Conservation (phyloP, 768 basidiomycete species). For the Trametes cingulata region DNA sequence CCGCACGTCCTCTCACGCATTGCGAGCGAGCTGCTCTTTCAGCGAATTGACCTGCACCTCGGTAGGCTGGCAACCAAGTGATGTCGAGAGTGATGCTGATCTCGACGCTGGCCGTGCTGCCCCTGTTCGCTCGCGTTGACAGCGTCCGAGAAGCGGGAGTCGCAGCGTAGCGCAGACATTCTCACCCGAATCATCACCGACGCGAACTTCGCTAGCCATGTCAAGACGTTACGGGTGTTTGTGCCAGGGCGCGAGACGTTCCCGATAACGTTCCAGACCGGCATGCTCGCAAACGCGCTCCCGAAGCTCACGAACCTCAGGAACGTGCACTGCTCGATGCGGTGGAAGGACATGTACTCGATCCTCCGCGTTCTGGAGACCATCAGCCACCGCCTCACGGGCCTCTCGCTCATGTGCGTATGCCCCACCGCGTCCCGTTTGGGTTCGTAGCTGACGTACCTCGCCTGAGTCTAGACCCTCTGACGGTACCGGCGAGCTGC, state of each 20-base stretch:
- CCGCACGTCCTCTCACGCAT: conserved; percentile 69
- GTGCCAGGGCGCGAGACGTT: conserved; percentile 52
- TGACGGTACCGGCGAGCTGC: conserved; percentile 32
- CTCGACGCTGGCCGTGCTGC: conserved; percentile 7
- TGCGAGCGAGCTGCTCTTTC: conserved; percentile 67
- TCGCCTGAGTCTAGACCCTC: conserved; percentile 24
- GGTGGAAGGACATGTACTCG: conserved; percentile 51
- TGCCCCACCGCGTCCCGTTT: not conserved
- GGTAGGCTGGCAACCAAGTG: conserved; percentile 31
- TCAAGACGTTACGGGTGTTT: conserved; percentile 60
- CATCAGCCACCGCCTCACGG: conserved; percentile 52
- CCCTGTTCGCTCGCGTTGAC: conserved; percentile 32
- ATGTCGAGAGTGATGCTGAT: conserved; percentile 1
- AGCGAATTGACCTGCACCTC: conserved; percentile 64
- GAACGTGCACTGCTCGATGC: conserved; percentile 62
- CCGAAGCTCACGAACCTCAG: conserved; percentile 61
- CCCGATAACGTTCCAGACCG: conserved; percentile 63
- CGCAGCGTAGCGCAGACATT: conserved; percentile 70
- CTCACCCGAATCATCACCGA: conserved; percentile 67
- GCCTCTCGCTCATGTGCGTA: conserved; percentile 50
- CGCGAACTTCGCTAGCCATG: conserved; percentile 54
- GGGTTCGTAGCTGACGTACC: not conserved
- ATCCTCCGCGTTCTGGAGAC: conserved; percentile 55
- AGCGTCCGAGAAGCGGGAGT: conserved; percentile 51
- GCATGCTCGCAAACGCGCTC: conserved; percentile 69